Evolutionary conservation across 257 asterid genomes (phyloP), one percentile per base, ranked within the genome.

Genomic region (Solanum clarkiae): DNA sequence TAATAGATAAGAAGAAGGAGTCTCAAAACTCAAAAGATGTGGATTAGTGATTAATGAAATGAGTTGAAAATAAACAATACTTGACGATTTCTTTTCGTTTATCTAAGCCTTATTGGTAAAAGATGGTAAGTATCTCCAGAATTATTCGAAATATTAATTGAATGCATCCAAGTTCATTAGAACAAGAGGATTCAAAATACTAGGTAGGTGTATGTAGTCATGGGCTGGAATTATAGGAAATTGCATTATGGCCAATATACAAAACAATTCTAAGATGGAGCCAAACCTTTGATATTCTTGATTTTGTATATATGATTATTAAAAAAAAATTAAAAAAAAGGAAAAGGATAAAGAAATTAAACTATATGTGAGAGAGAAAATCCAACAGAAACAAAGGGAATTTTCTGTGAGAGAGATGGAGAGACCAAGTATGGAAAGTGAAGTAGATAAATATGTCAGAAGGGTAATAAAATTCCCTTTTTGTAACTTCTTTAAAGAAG

Each of bases 401-500:
- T 86, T 86, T 36, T 5, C 42, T 77, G 11, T 18, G 63, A 77
- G 26, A 83, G 70, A 81, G 71, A 32, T 29, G 36, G 36, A 32
- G 36, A 32, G 36, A 32, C 36, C 36, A 32, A 32, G 42, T 79
- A 70, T 79, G 87, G 80, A 82, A 86, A 79, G 91, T 59, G 89
- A 80, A 81, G 65, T 79, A 51, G 82, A 89, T 85, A 82, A 82
- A 54, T 68, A 24, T 87, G 94, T 88, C 90, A 85, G 92, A 79
- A 26, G 47, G 81, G 47, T 77, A 79, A 79, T 26, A 79, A 55
- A 88, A 87, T 84, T 80, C 86, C 85, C 83, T 84, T 81, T 90
- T 90, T 84, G 86, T 90, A 69, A 89, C 88, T 85, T 86, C 85
- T 84, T 82, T 66, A 85, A 42, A 24, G 40, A 53, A 57, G 80